Conservation (phyloP, 2,329 filamentous ascomycete species). For the Aquanectria penicillioides region DNA sequence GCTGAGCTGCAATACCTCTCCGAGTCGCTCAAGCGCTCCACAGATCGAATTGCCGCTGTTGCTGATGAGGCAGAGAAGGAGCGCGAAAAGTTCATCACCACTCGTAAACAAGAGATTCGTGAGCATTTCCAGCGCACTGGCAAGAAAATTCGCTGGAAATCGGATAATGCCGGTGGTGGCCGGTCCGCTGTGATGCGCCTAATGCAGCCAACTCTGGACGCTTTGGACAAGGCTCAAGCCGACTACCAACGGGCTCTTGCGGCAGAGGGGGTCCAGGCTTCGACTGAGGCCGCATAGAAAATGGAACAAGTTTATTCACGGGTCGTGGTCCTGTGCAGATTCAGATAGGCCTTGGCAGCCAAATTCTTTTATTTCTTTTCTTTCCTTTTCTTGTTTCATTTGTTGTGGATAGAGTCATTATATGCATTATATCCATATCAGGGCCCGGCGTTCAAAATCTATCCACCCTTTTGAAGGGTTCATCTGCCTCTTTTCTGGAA, state of each 20-base stretch:
- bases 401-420: background rate
- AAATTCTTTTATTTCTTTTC: no score
- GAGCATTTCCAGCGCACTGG: conserved; percentile 77
- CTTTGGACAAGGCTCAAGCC: conserved; percentile 75
- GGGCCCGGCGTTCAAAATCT: background rate
- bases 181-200: conserved; percentile 79
- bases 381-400: no score
- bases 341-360: background rate
- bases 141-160: conserved; percentile 76
- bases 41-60: conserved; percentile 82
- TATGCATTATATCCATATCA: conserved; percentile 7
- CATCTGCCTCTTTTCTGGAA: background rate
- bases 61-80: conserved; percentile 82
- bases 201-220: conserved; percentile 77
- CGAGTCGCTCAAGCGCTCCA: conserved; percentile 81
- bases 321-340: background rate
- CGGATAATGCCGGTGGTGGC: conserved; percentile 77
- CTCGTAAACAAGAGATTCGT: conserved; percentile 74
- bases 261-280: conserved; percentile 65
- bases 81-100: conserved; percentile 72
- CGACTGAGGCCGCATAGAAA: conserved; percentile 50
- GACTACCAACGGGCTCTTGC: conserved; percentile 78
- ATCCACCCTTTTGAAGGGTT: background rate
- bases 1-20: conserved; percentile 83
- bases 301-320: background rate